These are phyloP conservation scores for Brassica hybrid DNA, from an alignment of 441 rosid genomes.

Conservation along the genomic window DNA sequence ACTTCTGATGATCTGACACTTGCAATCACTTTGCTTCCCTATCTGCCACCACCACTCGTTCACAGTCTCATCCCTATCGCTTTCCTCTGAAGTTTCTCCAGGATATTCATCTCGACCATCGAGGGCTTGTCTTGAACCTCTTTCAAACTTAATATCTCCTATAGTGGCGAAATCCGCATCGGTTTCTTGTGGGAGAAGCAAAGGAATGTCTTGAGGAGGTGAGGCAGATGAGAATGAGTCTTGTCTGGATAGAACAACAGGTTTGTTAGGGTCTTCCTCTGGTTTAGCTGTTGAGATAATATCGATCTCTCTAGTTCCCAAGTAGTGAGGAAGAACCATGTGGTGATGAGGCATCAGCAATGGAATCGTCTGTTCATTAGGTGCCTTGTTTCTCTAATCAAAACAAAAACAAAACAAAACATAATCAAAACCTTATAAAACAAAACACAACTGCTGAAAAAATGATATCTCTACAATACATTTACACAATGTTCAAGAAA, in stretches of 20 bases:
- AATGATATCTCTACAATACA: too few relatives aligned
- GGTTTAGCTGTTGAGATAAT: constrained; percentile 40
- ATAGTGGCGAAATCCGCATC: constrained; percentile 26
- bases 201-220: constrained; percentile 67
- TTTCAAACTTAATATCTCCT: constrained; percentile 14
- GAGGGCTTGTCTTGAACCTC: constrained; percentile 36
- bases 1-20: constrained; percentile 78
- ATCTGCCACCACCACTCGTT: constrained; percentile 54
- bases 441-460: neutral
- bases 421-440: neutral
- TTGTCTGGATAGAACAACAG: constrained; percentile 51
- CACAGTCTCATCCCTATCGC: constrained; percentile 38
- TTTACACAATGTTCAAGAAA: too few relatives aligned
- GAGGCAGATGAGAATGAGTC: constrained; percentile 61
- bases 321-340: constrained; percentile 84
- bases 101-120: constrained; percentile 38
- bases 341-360: constrained; percentile 81
- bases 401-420: constrained; percentile 28
- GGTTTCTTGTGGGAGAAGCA: constrained; percentile 72
- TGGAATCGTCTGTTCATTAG: constrained; percentile 68
- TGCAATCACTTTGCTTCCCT: constrained; percentile 47
- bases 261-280: constrained; percentile 38
- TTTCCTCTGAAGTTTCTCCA: constrained; percentile 45
- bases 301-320: constrained; percentile 68
- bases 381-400: constrained; percentile 79